These are phyloP conservation scores for Pseudocercospora eumusae DNA, from an alignment of 2,329 filamentous ascomycete genomes.

Conservation along the genomic window DNA sequence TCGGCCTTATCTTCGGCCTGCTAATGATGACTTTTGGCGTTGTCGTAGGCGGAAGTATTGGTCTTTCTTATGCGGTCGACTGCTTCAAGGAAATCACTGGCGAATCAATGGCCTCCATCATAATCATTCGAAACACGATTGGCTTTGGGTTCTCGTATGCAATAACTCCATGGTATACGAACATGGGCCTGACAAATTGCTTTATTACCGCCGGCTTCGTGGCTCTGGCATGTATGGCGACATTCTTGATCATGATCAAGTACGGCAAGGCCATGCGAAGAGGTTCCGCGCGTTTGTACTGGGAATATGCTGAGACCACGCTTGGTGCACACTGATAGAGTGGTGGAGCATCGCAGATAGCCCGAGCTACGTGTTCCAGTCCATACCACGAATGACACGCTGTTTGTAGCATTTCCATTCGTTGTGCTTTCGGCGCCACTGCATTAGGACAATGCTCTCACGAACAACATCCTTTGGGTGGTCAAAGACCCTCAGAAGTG, in stretches of 20 bases:
- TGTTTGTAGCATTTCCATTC: conserved; percentile 22
- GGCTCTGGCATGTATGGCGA: conserved; percentile 25
- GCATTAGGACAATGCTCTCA: conserved; percentile 24
- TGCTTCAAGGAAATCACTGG: conserved; percentile 49
- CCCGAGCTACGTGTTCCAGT: conserved; percentile 14
- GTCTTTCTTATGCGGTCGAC: conserved; percentile 47
- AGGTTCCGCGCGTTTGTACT: conserved; percentile 22
- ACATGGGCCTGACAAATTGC: conserved; percentile 46
- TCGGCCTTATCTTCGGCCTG: conserved; percentile 52
- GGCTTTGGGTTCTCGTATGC: conserved; percentile 53
- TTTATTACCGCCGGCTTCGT: conserved; percentile 36
- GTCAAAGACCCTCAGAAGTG: conserved; percentile 15
- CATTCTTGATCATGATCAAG: conserved; percentile 28
- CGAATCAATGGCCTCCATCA: conserved; percentile 50
- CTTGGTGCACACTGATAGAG: conserved; percentile 13
- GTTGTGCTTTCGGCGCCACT: conserved; percentile 13
- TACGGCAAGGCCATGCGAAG: conserved; percentile 27
- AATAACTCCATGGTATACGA: conserved; percentile 48
- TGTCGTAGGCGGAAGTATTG: conserved; percentile 44
- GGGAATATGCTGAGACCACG: conserved; percentile 23
- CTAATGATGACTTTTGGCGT: conserved; percentile 49
- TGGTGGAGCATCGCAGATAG: neutral
- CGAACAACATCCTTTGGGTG: conserved; percentile 20
- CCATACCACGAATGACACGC: conserved; percentile 21
- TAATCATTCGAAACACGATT: conserved; percentile 53